phyloP scores from a whole-genome alignment of 2,329 filamentous ascomycete species.

The Fusarium algeriense region DNA sequence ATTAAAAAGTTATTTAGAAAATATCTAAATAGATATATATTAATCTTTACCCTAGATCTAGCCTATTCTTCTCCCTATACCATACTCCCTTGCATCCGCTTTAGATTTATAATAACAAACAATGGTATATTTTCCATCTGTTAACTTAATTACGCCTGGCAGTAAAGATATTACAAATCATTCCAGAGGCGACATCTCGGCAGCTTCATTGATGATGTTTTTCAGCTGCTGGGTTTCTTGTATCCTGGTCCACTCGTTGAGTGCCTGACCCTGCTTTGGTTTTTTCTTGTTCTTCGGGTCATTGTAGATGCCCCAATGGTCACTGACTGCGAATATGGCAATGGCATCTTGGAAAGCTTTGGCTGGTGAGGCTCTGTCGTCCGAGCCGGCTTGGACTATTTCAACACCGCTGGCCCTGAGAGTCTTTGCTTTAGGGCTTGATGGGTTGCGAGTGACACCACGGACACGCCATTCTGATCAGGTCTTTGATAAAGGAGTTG shows the following conservation, averaged over 20 bases:
- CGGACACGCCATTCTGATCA: constrained; percentile 2
- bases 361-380: constrained; percentile 4
- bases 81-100: constrained; percentile 5
- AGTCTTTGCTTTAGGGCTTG: constrained; percentile 4
- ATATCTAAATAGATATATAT: too few species aligned
- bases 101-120: constrained; percentile 10
- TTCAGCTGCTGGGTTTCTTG: constrained; percentile 12
- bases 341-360: constrained; percentile 3
- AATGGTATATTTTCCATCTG: constrained; percentile 5
- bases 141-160: background rate
- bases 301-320: constrained; percentile 14
- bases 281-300: background rate
- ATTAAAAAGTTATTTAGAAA: too few species aligned
- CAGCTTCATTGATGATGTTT: constrained; percentile 11
- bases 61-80: background rate
- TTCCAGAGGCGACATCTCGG: background rate
- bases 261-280: background rate
- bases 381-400: constrained; percentile 9
- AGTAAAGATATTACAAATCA: constrained; percentile 11
- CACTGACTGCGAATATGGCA: constrained; percentile 7
- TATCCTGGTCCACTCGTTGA: constrained; percentile 5
- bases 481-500: constrained; percentile 8
- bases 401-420: constrained; percentile 8
- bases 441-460: constrained; percentile 11
- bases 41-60: too few species aligned